Conservation (phyloP, 1,284 basidiomycete genomes). For the Sanghuangporus baumii region DNA sequence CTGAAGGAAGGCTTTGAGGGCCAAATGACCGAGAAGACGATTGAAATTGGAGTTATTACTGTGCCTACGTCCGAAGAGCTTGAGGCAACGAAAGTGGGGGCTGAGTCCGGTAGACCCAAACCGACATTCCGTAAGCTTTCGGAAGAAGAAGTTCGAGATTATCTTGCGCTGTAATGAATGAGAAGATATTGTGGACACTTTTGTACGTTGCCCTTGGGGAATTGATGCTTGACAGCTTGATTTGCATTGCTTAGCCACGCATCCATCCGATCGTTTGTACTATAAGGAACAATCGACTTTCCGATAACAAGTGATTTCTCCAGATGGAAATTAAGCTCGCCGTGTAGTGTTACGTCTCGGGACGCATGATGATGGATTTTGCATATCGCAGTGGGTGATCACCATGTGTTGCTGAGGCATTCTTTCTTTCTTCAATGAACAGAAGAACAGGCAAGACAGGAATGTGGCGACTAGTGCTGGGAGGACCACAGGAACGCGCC, state of each 20-base stretch:
- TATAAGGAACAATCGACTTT: neutral
- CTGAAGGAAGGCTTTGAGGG: conserved; percentile 99
- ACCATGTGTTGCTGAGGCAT: neutral
- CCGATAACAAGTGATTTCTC: neutral
- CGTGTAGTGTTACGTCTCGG: neutral
- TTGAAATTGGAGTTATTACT: conserved; percentile 95
- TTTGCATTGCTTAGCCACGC: neutral
- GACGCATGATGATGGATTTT: neutral
- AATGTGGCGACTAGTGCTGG: neutral
- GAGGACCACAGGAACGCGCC: neutral
- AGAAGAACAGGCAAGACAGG: neutral
- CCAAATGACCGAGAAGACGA: conserved; percentile 99
- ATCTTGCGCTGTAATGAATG: conserved; percentile 65
- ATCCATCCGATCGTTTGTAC: neutral
- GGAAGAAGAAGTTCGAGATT: conserved; percentile 93
- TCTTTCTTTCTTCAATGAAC: neutral
- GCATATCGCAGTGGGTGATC: neutral
- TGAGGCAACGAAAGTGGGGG: conserved; percentile 66
- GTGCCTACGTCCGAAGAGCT: conserved; percentile 77
- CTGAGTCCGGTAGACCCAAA: conserved; percentile 68
- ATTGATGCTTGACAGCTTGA: conserved; percentile 6
- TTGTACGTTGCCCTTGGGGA: conserved; percentile 22
- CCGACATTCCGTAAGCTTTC: conserved; percentile 91
- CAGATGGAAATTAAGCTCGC: conserved; percentile 5
- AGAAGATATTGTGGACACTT: conserved; percentile 18